Conservation (phyloP, 805 yeast species). For the Starmerella vitae region DNA sequence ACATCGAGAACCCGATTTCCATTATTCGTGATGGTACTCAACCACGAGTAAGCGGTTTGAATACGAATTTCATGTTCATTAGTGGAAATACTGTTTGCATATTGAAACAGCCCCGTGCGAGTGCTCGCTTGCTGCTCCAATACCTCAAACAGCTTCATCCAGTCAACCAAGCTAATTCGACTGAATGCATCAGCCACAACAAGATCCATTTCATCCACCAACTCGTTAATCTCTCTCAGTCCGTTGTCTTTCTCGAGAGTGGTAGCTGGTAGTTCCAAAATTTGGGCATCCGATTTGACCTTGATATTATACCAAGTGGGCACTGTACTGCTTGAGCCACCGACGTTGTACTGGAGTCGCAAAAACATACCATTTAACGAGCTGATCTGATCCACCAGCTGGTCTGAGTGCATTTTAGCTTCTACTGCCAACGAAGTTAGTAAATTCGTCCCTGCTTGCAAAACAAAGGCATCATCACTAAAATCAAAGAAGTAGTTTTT, state of each 20-base stretch:
- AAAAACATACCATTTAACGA: slow-evolving; percentile 2
- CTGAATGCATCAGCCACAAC: slow-evolving; percentile 45
- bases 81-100: slow-evolving; percentile 32
- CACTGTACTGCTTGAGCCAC: background rate
- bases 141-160: slow-evolving; percentile 63
- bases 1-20: slow-evolving; percentile 31
- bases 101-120: slow-evolving; percentile 44
- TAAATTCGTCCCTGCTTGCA: slow-evolving; percentile 26
- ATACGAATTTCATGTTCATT: slow-evolving; percentile 45
- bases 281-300: background rate
- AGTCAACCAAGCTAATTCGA: slow-evolving; percentile 51
- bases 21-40: slow-evolving; percentile 32
- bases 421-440: slow-evolving; percentile 5
- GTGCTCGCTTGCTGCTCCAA: slow-evolving; percentile 57
- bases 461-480: slow-evolving; percentile 49
- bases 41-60: slow-evolving; percentile 57
- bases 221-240: slow-evolving; percentile 35
- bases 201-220: slow-evolving; percentile 51
- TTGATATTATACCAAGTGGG: slow-evolving; percentile 2
- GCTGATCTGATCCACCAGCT: background rate
- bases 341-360: slow-evolving; percentile 7
- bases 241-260: slow-evolving; percentile 14
- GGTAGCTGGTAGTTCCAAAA: slow-evolving; percentile 10
- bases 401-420: slow-evolving; percentile 1
- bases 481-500: slow-evolving; percentile 64